These are phyloP conservation scores for Calonectria ilicicola DNA, from an alignment of 2,329 filamentous ascomycete genomes.

Conservation along the genomic window DNA sequence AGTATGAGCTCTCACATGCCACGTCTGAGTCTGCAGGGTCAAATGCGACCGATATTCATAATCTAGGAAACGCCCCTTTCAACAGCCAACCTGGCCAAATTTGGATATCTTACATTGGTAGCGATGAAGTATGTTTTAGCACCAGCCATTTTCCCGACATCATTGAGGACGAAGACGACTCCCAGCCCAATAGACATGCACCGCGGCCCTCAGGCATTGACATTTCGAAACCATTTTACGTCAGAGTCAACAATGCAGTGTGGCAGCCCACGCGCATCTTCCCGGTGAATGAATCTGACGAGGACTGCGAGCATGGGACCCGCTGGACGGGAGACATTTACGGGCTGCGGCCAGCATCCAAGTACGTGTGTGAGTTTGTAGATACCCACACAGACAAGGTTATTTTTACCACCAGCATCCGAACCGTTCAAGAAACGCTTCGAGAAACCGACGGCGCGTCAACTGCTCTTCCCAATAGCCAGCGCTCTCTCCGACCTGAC, in stretches of 20 bases:
- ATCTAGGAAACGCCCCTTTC: constrained; percentile 81
- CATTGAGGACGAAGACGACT: constrained; percentile 51
- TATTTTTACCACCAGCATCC: constrained; percentile 78
- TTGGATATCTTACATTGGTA: constrained; percentile 84
- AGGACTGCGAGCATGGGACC: constrained; percentile 54
- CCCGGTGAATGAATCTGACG: constrained; percentile 53
- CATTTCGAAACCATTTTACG: constrained; percentile 80
- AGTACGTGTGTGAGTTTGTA: constrained; percentile 84
- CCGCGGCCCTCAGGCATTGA: constrained; percentile 67
- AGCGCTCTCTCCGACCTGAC: constrained; percentile 76
- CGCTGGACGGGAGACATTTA: constrained; percentile 80
- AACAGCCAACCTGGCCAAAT: constrained; percentile 77
- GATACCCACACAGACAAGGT: constrained; percentile 74
- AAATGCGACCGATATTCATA: constrained; percentile 81
- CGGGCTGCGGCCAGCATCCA: constrained; percentile 76
- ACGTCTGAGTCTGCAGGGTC: constrained; percentile 79
- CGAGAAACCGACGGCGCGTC: constrained; percentile 47
- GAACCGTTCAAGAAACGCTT: constrained; percentile 66
- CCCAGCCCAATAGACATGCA: constrained; percentile 44
- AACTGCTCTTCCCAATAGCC: constrained; percentile 54
- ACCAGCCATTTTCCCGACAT: constrained; percentile 72
- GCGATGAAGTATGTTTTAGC: constrained; percentile 82
- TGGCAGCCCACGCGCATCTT: constrained; percentile 84
- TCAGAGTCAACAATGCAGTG: constrained; percentile 81
- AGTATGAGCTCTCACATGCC: constrained; percentile 85